A percentile compares a stretch with the other conserved stretches of the same genome.
Conservation (phyloP, 441 rosid genomes). For the Raphanus hybrid region DNA sequence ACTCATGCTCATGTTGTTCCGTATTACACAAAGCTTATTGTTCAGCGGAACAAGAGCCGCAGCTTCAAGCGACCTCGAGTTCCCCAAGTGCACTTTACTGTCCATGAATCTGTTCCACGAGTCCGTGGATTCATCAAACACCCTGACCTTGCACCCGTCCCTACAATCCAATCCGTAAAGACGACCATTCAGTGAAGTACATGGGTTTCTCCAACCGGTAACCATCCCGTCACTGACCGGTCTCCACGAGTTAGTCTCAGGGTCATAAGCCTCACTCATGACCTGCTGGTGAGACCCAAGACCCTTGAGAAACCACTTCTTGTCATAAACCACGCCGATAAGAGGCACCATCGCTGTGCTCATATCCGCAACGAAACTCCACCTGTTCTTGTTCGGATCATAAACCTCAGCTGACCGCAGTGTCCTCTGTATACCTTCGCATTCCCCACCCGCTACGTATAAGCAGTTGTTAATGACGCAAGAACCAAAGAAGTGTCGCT, state of each 20-base stretch:
- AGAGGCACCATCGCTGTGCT: conserved; percentile 95
- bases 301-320: conserved; percentile 91
- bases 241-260: conserved; percentile 75
- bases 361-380: conserved; percentile 92
- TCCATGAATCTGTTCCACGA: conserved; percentile 86
- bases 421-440: conserved; percentile 87
- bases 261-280: conserved; percentile 87
- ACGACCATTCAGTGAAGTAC: conserved; percentile 67
- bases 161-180: conserved; percentile 86
- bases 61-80: conserved; percentile 78
- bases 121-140: conserved; percentile 67
- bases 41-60: conserved; percentile 86
- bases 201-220: conserved; percentile 87
- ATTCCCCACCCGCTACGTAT: conserved; percentile 93
- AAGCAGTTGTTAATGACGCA: conserved; percentile 89
- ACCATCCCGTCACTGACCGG: conserved; percentile 81
- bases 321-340: conserved; percentile 82
- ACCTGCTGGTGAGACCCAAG: conserved; percentile 83
- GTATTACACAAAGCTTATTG: conserved; percentile 81
- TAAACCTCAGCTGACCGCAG: conserved; percentile 91
- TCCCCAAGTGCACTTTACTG: conserved; percentile 86
- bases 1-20: conserved; percentile 94
- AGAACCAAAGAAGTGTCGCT: conserved; percentile 88
- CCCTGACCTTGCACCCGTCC: conserved; percentile 87
- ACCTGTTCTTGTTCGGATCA: conserved; percentile 82